Percentiles rank a stretch among this genome's conserved stretches.
Evolutionary conservation across 805 yeast species (phyloP).

Genomic region (Middelhovenomyces tepae): DNA sequence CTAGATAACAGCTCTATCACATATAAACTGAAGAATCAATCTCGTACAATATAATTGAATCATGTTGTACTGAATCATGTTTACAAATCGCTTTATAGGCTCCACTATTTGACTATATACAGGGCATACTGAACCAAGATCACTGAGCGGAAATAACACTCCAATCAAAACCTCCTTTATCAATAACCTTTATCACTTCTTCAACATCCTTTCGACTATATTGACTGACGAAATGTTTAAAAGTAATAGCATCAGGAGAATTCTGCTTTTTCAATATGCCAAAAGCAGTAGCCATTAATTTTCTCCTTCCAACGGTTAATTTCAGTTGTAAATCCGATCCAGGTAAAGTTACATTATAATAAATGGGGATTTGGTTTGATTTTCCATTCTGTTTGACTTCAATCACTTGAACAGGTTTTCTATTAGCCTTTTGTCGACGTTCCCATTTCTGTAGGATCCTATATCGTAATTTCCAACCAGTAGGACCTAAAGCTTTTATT

Average conservation of each 20-base stretch:
- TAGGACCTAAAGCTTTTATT: constrained; percentile 83
- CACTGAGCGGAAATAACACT: too few relatives aligned
- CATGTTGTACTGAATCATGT: too few relatives aligned
- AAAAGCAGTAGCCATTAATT: constrained; percentile 36
- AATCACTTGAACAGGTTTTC: constrained; percentile 30
- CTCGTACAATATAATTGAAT: too few relatives aligned
- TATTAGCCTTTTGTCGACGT: constrained; percentile 34
- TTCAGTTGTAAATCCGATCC: constrained; percentile 36
- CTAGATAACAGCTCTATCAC: too few relatives aligned
- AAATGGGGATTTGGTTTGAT: too few relatives aligned
- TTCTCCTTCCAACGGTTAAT: constrained; percentile 57
- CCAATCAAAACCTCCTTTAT: constrained; percentile 32
- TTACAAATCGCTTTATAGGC: too few relatives aligned
- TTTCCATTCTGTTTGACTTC: constrained; percentile 21
- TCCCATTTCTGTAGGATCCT: constrained; percentile 46
- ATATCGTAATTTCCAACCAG: constrained; percentile 86
- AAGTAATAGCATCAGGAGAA: constrained; percentile 37
- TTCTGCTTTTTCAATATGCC: constrained; percentile 30
- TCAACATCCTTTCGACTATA: constrained; percentile 38
- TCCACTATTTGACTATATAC: too few relatives aligned
- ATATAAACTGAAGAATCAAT: too few relatives aligned
- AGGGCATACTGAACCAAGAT: too few relatives aligned
- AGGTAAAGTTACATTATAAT: constrained; percentile 34
- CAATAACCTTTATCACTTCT: constrained; percentile 44
- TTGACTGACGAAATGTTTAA: constrained; percentile 38